Evolutionary conservation across 2,329 filamentous ascomycete species (phyloP).

Genomic region (Beauveria sp.): DNA sequence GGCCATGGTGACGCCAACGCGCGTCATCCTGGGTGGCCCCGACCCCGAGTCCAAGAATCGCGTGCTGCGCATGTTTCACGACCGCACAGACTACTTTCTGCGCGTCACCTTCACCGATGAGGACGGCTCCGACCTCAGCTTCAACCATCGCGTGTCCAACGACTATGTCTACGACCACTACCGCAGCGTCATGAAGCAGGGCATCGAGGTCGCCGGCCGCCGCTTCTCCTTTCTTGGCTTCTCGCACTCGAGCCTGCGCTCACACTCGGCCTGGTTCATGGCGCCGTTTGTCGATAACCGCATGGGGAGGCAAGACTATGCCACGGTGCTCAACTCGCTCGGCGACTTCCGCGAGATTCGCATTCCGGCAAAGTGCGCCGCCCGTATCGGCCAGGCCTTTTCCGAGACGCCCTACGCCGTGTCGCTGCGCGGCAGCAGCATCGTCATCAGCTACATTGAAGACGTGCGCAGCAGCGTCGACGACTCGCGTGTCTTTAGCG

Average conservation of each 20-base stretch:
- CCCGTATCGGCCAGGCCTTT: slow-evolving; percentile 60
- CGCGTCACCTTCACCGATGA: slow-evolving; percentile 71
- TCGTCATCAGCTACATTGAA: slow-evolving; percentile 27
- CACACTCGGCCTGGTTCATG: slow-evolving; percentile 61
- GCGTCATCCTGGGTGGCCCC: slow-evolving; percentile 50
- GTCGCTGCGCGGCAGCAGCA: slow-evolving; percentile 31
- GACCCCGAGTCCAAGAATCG: slow-evolving; percentile 62
- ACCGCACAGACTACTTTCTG: slow-evolving; percentile 55
- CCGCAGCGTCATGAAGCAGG: slow-evolving; percentile 46
- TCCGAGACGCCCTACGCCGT: slow-evolving; percentile 65
- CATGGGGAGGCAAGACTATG: slow-evolving; percentile 25
- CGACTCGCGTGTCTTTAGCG: slow-evolving; percentile 59
- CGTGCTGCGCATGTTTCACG: slow-evolving; percentile 57
- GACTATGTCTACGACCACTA: slow-evolving; percentile 52
- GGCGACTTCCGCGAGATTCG: slow-evolving; percentile 44
- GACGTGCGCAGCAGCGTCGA: slow-evolving; percentile 43
- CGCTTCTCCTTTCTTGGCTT: slow-evolving; percentile 65
- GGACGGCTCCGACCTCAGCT: slow-evolving; percentile 55
- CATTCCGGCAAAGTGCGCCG: slow-evolving; percentile 48
- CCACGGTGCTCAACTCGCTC: slow-evolving; percentile 37
- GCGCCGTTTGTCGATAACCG: slow-evolving; percentile 36
- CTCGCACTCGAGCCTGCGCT: slow-evolving; percentile 68
- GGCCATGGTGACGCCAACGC: slow-evolving; percentile 51
- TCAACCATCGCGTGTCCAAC: slow-evolving; percentile 40
- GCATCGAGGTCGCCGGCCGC: slow-evolving; percentile 57